Evolutionary conservation across 208 protist genomes (phyloP).

Genomic region (Acanthamoeba polyphaga): DNA sequence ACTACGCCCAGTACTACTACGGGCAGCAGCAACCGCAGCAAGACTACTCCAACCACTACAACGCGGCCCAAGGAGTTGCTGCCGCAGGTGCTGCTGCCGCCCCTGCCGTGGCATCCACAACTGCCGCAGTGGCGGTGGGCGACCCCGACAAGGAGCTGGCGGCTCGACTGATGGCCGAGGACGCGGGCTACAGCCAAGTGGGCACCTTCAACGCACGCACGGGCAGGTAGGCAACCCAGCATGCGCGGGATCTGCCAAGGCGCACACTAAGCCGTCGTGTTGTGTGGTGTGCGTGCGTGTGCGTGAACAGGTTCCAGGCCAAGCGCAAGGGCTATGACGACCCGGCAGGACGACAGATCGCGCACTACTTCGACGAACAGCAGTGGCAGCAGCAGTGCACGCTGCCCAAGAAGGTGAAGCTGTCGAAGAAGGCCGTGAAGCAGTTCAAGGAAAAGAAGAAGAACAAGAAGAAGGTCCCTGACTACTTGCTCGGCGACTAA

Average conservation of each 20-base stretch:
- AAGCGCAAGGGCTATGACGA: constrained; percentile 30
- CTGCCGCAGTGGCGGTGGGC: background rate
- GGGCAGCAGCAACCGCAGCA: background rate
- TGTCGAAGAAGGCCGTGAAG: constrained; percentile 4
- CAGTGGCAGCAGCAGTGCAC: constrained; percentile 60
- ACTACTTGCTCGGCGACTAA: constrained; percentile 49
- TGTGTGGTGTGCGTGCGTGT: background rate
- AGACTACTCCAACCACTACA: background rate
- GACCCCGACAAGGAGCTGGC: constrained; percentile 37
- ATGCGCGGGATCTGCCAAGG: background rate
- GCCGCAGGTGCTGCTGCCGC: background rate
- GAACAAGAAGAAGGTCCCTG: constrained; percentile 64
- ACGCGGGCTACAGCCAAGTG: constrained; percentile 30
- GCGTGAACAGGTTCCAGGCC: constrained; percentile 5
- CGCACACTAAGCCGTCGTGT: background rate
- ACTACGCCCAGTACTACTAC: constrained; percentile 8
- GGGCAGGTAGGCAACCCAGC: background rate
- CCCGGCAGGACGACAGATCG: constrained; percentile 58
- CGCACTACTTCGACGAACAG: constrained; percentile 71
- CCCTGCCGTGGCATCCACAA: background rate
- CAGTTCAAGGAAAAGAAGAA: constrained; percentile 68
- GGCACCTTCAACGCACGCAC: constrained; percentile 72
- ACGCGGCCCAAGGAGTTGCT: no score
- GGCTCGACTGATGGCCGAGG: constrained; percentile 46
- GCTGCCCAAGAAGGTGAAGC: constrained; percentile 45